Conservation (phyloP, 2,329 filamentous ascomycete genomes). For the Xylaria hypoxylon region DNA sequence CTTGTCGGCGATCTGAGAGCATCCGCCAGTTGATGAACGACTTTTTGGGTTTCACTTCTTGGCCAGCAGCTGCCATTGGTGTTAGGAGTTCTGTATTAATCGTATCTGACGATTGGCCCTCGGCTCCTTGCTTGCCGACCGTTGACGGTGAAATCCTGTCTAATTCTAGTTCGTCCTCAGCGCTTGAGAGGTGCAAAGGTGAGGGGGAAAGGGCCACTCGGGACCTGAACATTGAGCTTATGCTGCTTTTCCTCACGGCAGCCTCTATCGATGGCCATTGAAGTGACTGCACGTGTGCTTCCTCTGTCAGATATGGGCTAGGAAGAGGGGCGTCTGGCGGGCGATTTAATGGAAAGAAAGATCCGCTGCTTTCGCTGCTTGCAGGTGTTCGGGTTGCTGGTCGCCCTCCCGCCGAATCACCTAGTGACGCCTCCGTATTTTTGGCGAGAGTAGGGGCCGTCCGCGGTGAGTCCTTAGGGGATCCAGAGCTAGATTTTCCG, state of each 20-base stretch:
- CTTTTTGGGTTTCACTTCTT: constrained; percentile 19
- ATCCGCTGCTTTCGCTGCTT: constrained; percentile 34
- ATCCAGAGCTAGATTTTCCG: constrained; percentile 44
- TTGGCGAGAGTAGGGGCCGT: not conserved
- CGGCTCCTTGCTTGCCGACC: not conserved
- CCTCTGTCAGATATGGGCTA: constrained; percentile 44
- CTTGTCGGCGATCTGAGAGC: constrained; percentile 26
- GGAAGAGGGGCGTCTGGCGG: constrained; percentile 29
- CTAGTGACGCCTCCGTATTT: constrained; percentile 5
- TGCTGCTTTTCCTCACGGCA: constrained; percentile 22
- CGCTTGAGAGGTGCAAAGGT: constrained; percentile 31
- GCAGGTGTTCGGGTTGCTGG: constrained; percentile 12
- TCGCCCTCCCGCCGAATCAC: constrained; percentile 3
- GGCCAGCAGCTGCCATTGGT: not conserved
- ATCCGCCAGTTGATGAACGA: constrained; percentile 33
- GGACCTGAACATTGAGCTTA: constrained; percentile 23
- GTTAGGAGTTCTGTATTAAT: not conserved
- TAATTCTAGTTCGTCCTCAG: constrained; percentile 13
- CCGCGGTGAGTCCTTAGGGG: constrained; percentile 32
- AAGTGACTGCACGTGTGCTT: constrained; percentile 43
- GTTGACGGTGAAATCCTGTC: not conserved
- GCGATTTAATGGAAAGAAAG: constrained; percentile 23
- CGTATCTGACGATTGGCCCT: not conserved
- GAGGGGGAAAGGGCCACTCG: constrained; percentile 11
- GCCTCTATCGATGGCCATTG: constrained; percentile 40